phyloP scores from a whole-genome alignment of 2,329 filamentous ascomycete species.

The Sporothrix luriei region DNA sequence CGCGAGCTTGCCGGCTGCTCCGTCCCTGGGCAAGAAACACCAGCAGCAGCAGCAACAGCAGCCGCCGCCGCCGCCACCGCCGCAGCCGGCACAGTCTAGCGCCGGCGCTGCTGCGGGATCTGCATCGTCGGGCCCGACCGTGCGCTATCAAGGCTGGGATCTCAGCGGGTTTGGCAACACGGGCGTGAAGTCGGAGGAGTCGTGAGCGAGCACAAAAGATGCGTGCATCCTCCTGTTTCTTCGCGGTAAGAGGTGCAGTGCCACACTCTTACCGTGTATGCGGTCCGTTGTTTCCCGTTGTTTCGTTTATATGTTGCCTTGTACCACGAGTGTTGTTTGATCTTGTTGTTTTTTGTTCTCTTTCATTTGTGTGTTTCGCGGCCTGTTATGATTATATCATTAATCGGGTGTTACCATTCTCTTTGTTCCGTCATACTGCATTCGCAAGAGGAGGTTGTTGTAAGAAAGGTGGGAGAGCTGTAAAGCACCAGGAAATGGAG shows the following conservation, averaged over 20 bases:
- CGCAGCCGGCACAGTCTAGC: not conserved
- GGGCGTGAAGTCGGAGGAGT: conserved; percentile 44
- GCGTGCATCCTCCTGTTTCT: not conserved
- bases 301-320: not conserved
- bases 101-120: not conserved
- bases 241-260: no score
- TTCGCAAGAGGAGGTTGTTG: not conserved
- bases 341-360: not conserved
- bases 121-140: conserved; percentile 33
- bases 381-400: not conserved
- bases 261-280: not conserved
- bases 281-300: not conserved
- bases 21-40: conserved; percentile 38
- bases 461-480: not conserved
- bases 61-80: not conserved
- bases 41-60: not conserved
- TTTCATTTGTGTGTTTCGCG: not conserved
- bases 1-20: conserved; percentile 31
- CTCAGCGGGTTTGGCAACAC: conserved; percentile 48
- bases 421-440: not conserved
- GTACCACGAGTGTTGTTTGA: not conserved
- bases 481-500: not conserved
- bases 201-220: not conserved
- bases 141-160: conserved; percentile 48
- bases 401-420: not conserved